Evolutionary conservation across 345 rosid species (phyloP).

Genomic region (Citrus sp.): DNA sequence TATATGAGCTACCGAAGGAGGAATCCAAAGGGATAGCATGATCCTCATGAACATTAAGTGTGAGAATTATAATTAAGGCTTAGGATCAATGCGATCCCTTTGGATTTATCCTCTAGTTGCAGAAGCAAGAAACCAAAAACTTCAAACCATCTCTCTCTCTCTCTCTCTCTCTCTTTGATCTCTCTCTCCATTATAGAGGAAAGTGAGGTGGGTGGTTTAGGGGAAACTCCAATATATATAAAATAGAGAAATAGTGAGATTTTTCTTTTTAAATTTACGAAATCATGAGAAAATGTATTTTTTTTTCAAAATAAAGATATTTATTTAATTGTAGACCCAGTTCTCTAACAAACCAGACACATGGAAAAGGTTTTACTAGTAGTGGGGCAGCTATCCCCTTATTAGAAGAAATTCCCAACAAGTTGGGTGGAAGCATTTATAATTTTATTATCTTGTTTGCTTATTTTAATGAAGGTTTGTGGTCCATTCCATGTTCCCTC

Average conservation of each 20-base stretch:
- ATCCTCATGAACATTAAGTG: slow-evolving; percentile 34
- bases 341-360: slow-evolving; percentile 55
- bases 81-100: slow-evolving; percentile 99
- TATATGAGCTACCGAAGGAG: slow-evolving; percentile 67
- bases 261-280: neutral
- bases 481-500: slow-evolving; percentile 62
- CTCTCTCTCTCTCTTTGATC: neutral
- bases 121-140: slow-evolving; percentile 13
- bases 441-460: slow-evolving; percentile 23
- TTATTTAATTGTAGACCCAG: slow-evolving; percentile 35
- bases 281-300: neutral
- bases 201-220: slow-evolving; percentile 25
- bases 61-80: neutral
- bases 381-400: slow-evolving; percentile 41
- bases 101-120: slow-evolving; percentile 93
- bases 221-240: slow-evolving; percentile 40
- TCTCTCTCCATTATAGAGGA: slow-evolving; percentile 26
- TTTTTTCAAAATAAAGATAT: neutral
- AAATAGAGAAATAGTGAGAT: neutral
- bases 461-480: slow-evolving; percentile 45
- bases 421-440: slow-evolving; percentile 59
- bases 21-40: slow-evolving; percentile 94
- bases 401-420: slow-evolving; percentile 69
- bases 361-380: slow-evolving; percentile 28
- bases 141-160: neutral